phyloP scores from a whole-genome alignment of 768 basidiomycete species.

The Leccinum rimulosum region DNA sequence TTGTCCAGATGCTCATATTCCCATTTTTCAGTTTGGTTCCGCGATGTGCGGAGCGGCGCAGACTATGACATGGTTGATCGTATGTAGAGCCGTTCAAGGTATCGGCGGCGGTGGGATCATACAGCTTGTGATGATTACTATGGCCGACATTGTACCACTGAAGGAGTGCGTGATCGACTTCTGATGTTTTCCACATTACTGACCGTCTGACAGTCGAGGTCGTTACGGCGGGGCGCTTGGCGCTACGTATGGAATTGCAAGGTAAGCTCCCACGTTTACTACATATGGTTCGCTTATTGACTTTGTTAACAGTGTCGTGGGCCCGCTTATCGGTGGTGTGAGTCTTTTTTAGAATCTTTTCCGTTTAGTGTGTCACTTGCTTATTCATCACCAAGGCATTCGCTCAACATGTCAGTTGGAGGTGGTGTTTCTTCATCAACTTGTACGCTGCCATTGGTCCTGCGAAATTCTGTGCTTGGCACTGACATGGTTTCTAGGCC shows the following conservation, averaged over 20 bases:
- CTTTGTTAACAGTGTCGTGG: constrained; percentile 48
- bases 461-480: background rate
- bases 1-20: background rate
- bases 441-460: constrained; percentile 41
- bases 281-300: background rate
- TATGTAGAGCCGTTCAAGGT: constrained; percentile 77
- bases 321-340: constrained; percentile 81
- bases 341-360: constrained; percentile 26
- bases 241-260: constrained; percentile 74
- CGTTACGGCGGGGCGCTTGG: constrained; percentile 73
- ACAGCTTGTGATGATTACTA: constrained; percentile 73
- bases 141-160: constrained; percentile 81
- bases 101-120: constrained; percentile 82
- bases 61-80: constrained; percentile 73
- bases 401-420: constrained; percentile 73
- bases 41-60: constrained; percentile 82
- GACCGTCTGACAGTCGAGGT: constrained; percentile 52
- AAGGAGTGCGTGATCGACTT: constrained; percentile 51
- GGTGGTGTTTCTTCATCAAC: constrained; percentile 85
- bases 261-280: constrained; percentile 25
- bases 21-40: constrained; percentile 56
- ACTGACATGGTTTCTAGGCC: constrained; percentile 44
- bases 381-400: constrained; percentile 41
- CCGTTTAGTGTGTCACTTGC: background rate
- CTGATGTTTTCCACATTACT: constrained; percentile 15